A percentile compares a stretch with the other conserved stretches of the same genome.
Evolutionary conservation across 805 yeast species (phyloP).

Genomic region (Ogataea corticis): DNA sequence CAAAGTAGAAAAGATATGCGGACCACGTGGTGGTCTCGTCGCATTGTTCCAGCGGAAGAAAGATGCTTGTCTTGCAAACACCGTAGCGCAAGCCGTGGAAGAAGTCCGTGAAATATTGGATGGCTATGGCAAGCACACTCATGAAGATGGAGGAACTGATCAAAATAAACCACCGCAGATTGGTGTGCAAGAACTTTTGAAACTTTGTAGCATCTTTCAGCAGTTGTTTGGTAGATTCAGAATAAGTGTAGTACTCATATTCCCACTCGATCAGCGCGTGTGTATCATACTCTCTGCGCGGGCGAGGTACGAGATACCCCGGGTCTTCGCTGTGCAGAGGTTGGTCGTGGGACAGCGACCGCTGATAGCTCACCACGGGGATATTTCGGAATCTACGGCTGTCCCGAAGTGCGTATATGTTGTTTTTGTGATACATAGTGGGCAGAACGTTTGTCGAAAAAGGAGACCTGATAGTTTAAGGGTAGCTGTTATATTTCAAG

Average conservation of each 20-base stretch:
- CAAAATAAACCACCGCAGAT: slow-evolving; percentile 50
- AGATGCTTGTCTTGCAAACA: slow-evolving; percentile 39
- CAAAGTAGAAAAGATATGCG: slow-evolving; percentile 38
- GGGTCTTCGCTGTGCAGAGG: background rate
- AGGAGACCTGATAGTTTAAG: no score
- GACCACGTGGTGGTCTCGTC: slow-evolving; percentile 30
- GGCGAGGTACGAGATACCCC: background rate
- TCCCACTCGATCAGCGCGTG: slow-evolving; percentile 55
- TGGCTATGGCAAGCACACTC: slow-evolving; percentile 48
- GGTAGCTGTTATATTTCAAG: background rate
- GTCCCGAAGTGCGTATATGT: slow-evolving; percentile 4
- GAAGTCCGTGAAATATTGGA: slow-evolving; percentile 52
- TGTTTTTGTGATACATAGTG: background rate
- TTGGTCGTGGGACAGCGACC: background rate
- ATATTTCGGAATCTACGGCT: slow-evolving; percentile 16
- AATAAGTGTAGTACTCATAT: slow-evolving; percentile 37
- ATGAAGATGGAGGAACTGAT: slow-evolving; percentile 45
- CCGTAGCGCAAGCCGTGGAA: slow-evolving; percentile 57
- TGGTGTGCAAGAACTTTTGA: slow-evolving; percentile 18
- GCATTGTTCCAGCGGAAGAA: slow-evolving; percentile 35
- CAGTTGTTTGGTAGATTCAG: slow-evolving; percentile 14
- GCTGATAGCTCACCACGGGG: slow-evolving; percentile 16
- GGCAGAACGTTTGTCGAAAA: no score
- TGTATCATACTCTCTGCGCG: slow-evolving; percentile 35
- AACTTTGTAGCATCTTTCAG: slow-evolving; percentile 1